Evolutionary conservation across 1,284 basidiomycete species (phyloP), one percentile per base, ranked within the genome.

Genomic region (Mixia osmundae): DNA sequence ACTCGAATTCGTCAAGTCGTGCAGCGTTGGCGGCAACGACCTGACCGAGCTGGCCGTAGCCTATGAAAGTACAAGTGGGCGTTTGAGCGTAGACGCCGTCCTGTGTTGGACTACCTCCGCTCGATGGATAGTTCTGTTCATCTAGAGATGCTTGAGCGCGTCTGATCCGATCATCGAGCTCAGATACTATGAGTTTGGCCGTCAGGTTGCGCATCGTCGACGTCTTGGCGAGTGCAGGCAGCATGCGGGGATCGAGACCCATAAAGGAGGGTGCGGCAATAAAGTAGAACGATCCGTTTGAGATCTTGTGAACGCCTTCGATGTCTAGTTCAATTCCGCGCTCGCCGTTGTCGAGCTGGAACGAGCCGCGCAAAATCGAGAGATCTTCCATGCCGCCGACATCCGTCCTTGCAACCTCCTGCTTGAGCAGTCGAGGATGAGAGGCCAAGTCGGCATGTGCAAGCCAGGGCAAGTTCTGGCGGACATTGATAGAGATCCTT

Each of bases 11-110:
- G n/a, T 39, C 22, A 30, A 54, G 44, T 6, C 42, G 36, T 1
- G 37, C 22, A 4, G 45, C 42, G 0, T 48, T 38, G 4, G 23
- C 15, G 2, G 35, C 14, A 0, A 53, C 50, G 1, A 54, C 42
- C 2, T 52, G 47, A 10, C 31, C 15, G 5, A 57, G 41, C 5
- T 50, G 44, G 2, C 44, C 55, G 30, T 52, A 56, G 32, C 56
- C 36, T 29, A 50, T 41, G 15, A 57, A 52, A 18, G 50, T 46
- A 37, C 55, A 57, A 20, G n/a, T 49, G 20, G 40, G 40, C 4
- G 18, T 23, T 10, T 8, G 26, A 34, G 29, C 35, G 30, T 2
- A 35, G 40, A 12, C 33, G 29, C 5, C 18, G 25, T 14, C 29
- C 39, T 33, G 30, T 19, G n/a, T 22, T 18, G 11, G 4, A 14